phyloP scores from a whole-genome alignment of 495 filamentous ascomycete species.

The Pseudoneurospora amorphoporcata region DNA sequence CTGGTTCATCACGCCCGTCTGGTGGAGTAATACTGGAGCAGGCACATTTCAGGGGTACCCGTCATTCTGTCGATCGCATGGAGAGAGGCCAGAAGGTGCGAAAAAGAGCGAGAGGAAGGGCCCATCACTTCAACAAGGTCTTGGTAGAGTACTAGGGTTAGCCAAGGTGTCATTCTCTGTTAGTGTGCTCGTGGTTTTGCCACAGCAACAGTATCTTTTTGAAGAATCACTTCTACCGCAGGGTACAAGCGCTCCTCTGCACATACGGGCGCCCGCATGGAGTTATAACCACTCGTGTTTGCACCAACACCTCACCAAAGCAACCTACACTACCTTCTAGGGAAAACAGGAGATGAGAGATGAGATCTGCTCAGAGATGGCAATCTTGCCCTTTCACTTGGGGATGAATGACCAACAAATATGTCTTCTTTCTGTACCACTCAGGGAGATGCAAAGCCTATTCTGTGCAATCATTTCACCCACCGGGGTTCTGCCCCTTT shows the following conservation, averaged over 20 bases:
- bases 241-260: neutral
- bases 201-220: neutral
- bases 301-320: neutral
- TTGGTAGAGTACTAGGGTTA: neutral
- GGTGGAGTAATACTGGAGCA: constrained; percentile 8
- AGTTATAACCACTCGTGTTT: neutral
- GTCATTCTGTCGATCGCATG: constrained; percentile 14
- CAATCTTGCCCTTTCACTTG: neutral
- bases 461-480: neutral
- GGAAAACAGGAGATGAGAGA: neutral
- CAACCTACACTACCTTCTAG: neutral
- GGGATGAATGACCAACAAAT: neutral
- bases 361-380: neutral
- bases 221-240: neutral
- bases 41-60: constrained; percentile 20
- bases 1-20: constrained; percentile 3
- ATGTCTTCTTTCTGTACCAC: neutral
- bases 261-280: neutral
- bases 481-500: neutral
- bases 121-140: neutral
- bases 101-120: neutral
- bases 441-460: neutral
- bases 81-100: neutral
- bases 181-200: neutral
- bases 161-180: neutral